Evolutionary conservation across 345 rosid species (phyloP), one percentile per base, ranked within the genome.

Genomic region (Aurinia saxatilis): DNA sequence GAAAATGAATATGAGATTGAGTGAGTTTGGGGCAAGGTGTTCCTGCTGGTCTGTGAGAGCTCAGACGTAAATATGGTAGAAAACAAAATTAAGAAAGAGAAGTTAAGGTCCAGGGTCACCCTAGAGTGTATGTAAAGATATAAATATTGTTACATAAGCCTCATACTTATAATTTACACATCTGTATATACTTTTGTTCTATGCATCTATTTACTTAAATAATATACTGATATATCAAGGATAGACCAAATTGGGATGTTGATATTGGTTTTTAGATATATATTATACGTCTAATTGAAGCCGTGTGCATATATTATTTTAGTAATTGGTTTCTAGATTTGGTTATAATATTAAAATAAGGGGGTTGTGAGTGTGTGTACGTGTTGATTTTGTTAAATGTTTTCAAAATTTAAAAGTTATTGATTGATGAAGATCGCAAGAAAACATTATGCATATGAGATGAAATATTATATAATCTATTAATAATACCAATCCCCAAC

Each of bases 21-120:
- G 91, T 90, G 84, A 58, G 58, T 76, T 77, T 75, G 78, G 82
- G 77, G 88, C 84, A 84, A 90, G 68, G 57, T 73, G 52, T 64
- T 57, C 41, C 68, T 80, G 72, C 49, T 61, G 77, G 60, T 73
- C 41, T 39, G 60, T 35, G 63, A 70, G 80, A 75, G 54, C 72
- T 54, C 46, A 63, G 66, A 58, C 42, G 50, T 54, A 44, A 63
- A 63, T 21, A 55, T 49, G 75, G 70, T 71, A 57, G 70, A 50
- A 56, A 15, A 35, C 39, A 55, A 49, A 35, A 33, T 8, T 11
- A 64, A 50, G 54, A 57, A 56, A 71, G 29, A 54, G 72, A 63
- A 71, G 66, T 81, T 79, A 74, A 73, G 87, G 72, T 86, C 80
- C 72, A 44, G 59, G 75, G 93, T 83, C 93, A 73, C 65, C 73